Evolutionary conservation across 305 asterid genomes (phyloP).

Genomic region (Solanum hybrid): DNA sequence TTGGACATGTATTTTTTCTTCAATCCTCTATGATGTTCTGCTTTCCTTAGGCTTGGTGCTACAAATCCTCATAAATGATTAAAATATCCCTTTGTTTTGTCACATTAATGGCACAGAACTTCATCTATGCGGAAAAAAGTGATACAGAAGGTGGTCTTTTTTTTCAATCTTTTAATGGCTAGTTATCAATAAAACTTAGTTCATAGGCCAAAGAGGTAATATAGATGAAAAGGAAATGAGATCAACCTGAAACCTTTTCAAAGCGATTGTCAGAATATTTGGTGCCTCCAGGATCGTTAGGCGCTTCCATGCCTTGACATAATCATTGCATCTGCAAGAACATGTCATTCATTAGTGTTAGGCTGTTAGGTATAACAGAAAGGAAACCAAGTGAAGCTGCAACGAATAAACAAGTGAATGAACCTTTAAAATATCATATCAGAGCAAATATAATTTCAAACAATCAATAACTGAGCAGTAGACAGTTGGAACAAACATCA

Average conservation of each 20-base stretch:
- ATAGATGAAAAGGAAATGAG: not conserved
- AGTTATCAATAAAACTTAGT: not conserved
- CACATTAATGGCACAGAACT: not conserved
- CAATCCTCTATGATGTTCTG: not conserved
- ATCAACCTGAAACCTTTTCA: constrained; percentile 91
- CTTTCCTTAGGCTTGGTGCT: not conserved
- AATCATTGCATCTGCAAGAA: constrained; percentile 80
- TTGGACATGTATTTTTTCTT: not conserved
- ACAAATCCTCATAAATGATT: not conserved
- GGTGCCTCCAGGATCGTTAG: constrained; percentile 66
- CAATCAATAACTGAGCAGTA: not conserved
- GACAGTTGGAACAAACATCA: not conserved
- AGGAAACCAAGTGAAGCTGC: not conserved
- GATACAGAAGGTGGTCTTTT: not conserved
- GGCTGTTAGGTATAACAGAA: not conserved
- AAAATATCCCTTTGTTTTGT: not conserved
- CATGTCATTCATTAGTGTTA: constrained; percentile 1
- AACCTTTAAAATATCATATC: not conserved
- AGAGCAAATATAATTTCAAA: not conserved
- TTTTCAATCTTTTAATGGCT: not conserved
- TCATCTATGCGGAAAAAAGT: not conserved
- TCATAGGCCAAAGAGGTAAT: not conserved
- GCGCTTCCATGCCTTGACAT: constrained; percentile 94
- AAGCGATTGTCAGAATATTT: constrained; percentile 87
- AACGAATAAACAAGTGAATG: not conserved